Conservation (phyloP, 495 filamentous ascomycete genomes). For the Penicillium longicatenatum region DNA sequence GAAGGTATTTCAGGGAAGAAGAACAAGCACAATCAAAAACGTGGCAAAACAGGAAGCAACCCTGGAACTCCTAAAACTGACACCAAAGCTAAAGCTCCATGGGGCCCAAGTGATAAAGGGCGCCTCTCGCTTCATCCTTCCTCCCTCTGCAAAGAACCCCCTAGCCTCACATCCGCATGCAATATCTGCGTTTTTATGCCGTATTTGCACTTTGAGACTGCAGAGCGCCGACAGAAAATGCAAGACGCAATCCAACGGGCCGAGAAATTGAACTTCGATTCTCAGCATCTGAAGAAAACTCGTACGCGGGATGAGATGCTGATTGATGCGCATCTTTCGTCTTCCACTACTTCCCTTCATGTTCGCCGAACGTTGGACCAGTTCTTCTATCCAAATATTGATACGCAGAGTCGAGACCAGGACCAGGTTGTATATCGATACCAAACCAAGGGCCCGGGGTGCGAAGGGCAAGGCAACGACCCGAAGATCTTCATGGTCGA, state of each 20-base stretch:
- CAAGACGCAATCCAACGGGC: conserved; percentile 58
- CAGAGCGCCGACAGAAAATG: conserved; percentile 58
- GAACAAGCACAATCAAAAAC: conserved; percentile 38
- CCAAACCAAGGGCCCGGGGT: conserved; percentile 39
- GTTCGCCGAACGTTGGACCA: conserved; percentile 70
- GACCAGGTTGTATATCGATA: conserved; percentile 75
- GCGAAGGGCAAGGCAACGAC: conserved; percentile 42
- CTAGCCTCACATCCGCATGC: conserved; percentile 23
- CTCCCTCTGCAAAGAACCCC: conserved; percentile 36
- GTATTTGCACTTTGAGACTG: conserved; percentile 68
- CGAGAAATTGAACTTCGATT: conserved; percentile 30
- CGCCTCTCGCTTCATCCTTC: conserved; percentile 12
- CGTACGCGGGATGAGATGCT: conserved; percentile 61
- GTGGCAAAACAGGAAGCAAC: conserved; percentile 38
- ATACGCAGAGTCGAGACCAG: conserved; percentile 63
- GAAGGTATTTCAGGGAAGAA: conserved; percentile 35
- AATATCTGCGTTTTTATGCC: conserved; percentile 69
- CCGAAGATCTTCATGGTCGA: conserved; percentile 77
- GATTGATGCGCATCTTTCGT: conserved; percentile 61
- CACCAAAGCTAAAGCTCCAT: conserved; percentile 36
- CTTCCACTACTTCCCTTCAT: conserved; percentile 59
- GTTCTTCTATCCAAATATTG: conserved; percentile 71
- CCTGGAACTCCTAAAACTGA: conserved; percentile 38
- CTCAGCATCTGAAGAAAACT: conserved; percentile 27
- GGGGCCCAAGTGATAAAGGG: conserved; percentile 26